phyloP scores from a whole-genome alignment of 169 alveolate species.

The Eimeria brunetti region DNA sequence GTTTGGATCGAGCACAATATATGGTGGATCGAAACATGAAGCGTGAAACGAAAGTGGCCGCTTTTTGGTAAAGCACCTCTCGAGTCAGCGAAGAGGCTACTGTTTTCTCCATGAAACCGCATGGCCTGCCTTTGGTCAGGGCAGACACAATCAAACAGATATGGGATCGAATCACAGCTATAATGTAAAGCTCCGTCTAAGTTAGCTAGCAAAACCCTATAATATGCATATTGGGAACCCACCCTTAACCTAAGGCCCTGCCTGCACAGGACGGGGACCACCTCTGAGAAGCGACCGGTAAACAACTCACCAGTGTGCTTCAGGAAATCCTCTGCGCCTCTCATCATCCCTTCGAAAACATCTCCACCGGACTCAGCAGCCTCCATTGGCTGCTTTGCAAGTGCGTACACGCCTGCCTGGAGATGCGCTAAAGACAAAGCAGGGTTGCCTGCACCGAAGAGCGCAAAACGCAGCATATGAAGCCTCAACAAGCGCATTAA shows the following conservation, averaged over 20 bases:
- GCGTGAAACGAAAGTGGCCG: no score
- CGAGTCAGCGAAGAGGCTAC: not conserved
- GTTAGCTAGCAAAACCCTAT: not conserved
- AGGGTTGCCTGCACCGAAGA: constrained; percentile 73
- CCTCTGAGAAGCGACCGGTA: not conserved
- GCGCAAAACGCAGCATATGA: not conserved
- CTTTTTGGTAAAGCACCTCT: not conserved
- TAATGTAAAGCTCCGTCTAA: not conserved
- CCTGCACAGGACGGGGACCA: not conserved
- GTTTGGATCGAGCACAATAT: not conserved
- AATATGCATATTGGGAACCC: not conserved
- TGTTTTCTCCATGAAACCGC: not conserved
- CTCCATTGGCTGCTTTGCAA: constrained; percentile 75
- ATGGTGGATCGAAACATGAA: not conserved
- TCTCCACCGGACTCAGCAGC: constrained; percentile 81
- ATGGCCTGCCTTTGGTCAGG: not conserved
- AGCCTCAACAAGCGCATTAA: no score
- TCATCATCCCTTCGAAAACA: constrained; percentile 84
- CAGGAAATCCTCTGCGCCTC: constrained; percentile 85
- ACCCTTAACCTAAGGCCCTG: no score
- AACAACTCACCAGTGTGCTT: constrained; percentile 81
- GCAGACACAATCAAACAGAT: not conserved
- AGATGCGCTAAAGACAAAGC: constrained; percentile 81
- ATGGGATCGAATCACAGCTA: not conserved
- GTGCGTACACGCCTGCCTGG: constrained; percentile 80